Evolutionary conservation across 768 basidiomycete genomes (phyloP), one percentile per base, ranked within the genome.

Genomic region (Scleroderma bovista): DNA sequence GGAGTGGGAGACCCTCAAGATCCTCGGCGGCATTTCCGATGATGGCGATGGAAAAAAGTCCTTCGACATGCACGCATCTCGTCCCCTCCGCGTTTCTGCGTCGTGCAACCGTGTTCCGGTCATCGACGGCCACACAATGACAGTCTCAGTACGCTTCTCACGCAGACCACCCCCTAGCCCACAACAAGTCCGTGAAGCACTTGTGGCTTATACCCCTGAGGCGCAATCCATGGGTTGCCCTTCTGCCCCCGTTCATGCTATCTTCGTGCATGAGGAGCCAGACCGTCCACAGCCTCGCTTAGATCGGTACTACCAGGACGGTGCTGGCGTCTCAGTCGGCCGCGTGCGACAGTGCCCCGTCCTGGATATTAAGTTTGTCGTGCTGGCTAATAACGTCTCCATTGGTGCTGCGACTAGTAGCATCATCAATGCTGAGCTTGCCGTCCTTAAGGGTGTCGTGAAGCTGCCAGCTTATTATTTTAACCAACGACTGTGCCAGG

Each of bases 1-100:
- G 56, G 95, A 99, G 66, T 99, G 96, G 96, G 96, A 99, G 72
- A 86, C 91, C 6, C 79, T 88, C 59, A 99, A 98, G 74, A 99
- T 99, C 60, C 82, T 99, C 19, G 95, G 96, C 20, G 92, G 86
- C 3, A 59, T 97, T 50, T 60, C 73, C 3, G 74, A 75, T 44
- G 81, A 84, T 9, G 26, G 26, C 49, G 71, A 75, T 29, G 79
- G 77, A 2, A 55, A 65, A 6, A 79, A 77, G 50, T 60, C 78
- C 11, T 98, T 96, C 66, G 94, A 96, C 63, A 84, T 91, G 80
- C 93, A 93, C 69, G 70, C 81, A 1, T 62, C 63, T n/a, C 74
- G 82, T 36, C 91, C 93, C 0, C 73, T 99, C n/a, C 83, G 84
- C 49, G 81, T 99, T 37, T 93, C 90, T 6, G 96, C 96, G 0